Evolutionary conservation across 371 early-diverging fungal species (phyloP).

Genomic region (Mucor ambiguus): DNA sequence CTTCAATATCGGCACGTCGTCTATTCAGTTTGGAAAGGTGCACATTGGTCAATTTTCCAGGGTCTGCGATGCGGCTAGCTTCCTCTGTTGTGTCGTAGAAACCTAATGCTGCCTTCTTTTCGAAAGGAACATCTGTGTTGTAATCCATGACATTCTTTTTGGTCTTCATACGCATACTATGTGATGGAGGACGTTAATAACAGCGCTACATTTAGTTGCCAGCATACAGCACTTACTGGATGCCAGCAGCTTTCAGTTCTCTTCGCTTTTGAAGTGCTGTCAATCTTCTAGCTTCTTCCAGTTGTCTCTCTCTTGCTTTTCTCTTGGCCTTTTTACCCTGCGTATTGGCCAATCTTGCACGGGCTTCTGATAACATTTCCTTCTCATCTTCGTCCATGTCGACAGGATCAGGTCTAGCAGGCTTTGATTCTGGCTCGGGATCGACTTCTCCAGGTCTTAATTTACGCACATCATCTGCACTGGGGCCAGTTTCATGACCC

Average conservation of each 20-base stretch:
- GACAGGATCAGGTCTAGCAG: conserved; percentile 97
- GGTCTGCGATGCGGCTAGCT: conserved; percentile 60
- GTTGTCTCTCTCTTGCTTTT: conserved; percentile 96
- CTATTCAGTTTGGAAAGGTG: conserved; percentile 81
- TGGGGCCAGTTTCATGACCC: conserved; percentile 76
- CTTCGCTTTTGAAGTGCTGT: conserved; percentile 91
- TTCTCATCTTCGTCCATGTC: conserved; percentile 99
- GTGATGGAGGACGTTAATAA: not conserved
- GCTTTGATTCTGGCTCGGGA: conserved; percentile 95
- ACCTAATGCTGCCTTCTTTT: conserved; percentile 85
- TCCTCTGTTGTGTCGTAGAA: conserved; percentile 94
- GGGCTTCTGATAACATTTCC: conserved; percentile 98
- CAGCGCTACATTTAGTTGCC: not conserved
- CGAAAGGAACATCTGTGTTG: conserved; percentile 95
- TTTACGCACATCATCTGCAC: conserved; percentile 77
- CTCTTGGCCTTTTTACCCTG: conserved; percentile 99
- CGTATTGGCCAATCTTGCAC: conserved; percentile 97
- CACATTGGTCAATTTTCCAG: conserved; percentile 61
- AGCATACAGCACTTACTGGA: conserved; percentile 60
- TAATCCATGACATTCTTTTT: conserved; percentile 88
- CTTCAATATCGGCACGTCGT: conserved; percentile 67
- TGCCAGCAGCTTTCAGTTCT: conserved; percentile 96
- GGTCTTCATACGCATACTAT: conserved; percentile 55
- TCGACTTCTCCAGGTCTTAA: conserved; percentile 97
- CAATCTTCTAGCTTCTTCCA: conserved; percentile 93